phyloP scores from a whole-genome alignment of 2,329 filamentous ascomycete genomes.

The Xenosphaeropsis pyriputrescens region DNA sequence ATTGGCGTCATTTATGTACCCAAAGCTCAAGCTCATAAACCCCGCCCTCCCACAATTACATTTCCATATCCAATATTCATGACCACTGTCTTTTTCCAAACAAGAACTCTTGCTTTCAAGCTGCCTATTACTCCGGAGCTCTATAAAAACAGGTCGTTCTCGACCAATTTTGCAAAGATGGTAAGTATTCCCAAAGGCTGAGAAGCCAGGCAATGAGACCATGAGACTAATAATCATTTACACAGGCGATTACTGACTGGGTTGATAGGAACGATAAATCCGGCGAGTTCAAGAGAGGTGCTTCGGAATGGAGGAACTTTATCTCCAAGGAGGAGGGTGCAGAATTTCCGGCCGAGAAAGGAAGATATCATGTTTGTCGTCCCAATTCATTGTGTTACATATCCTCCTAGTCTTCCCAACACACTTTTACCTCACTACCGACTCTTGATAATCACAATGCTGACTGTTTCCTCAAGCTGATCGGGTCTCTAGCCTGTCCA shows the following conservation, averaged over 20 bases:
- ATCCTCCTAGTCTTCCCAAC: constrained; percentile 66
- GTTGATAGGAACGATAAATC: constrained; percentile 61
- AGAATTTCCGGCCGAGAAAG: constrained; percentile 63
- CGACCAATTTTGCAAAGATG: no score
- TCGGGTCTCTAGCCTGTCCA: constrained; percentile 17
- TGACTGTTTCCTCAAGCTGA: constrained; percentile 38
- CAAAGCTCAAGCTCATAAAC: no score
- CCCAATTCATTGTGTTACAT: constrained; percentile 52
- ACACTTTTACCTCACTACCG: constrained; percentile 72
- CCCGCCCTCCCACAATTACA: no score
- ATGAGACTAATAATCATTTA: neutral
- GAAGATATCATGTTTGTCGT: constrained; percentile 53
- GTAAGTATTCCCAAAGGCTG: no score
- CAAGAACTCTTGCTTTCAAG: no score
- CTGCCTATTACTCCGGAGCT: no score
- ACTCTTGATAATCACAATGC: constrained; percentile 44
- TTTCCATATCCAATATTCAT: no score
- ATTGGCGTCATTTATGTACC: no score
- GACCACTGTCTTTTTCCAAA: no score
- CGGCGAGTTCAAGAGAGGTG: constrained; percentile 87
- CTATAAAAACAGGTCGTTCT: no score
- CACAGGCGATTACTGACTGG: constrained; percentile 63
- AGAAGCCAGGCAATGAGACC: no score
- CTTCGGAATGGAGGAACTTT: constrained; percentile 62
- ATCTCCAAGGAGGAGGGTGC: constrained; percentile 46